These are phyloP conservation scores for Citrus unshiu DNA, from an alignment of 345 rosid species.

Conservation along the genomic window DNA sequence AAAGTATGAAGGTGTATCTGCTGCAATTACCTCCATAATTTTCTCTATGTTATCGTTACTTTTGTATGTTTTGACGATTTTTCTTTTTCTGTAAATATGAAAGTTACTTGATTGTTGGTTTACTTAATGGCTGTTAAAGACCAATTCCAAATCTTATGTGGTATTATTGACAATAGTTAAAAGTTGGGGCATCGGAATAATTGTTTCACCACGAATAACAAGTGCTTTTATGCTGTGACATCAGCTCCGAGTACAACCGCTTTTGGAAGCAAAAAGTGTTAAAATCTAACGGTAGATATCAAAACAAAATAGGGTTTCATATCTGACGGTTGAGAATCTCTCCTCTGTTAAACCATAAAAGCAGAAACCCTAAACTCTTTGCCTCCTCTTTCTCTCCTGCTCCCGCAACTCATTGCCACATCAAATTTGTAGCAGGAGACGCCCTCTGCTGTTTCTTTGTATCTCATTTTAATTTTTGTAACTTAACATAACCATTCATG, in stretches of 20 bases:
- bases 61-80: no score
- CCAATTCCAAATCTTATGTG: neutral
- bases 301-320: conserved; percentile 1
- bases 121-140: neutral
- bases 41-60: no score
- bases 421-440: conserved; percentile 29
- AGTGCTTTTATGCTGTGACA: neutral
- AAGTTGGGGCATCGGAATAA: neutral
- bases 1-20: no score
- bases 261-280: neutral
- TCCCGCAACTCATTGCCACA: conserved; percentile 23
- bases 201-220: neutral
- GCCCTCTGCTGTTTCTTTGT: neutral
- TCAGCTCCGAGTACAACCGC: no score
- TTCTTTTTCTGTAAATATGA: no score
- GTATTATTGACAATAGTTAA: neutral
- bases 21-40: no score
- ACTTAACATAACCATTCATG: conserved; percentile 27
- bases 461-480: no score
- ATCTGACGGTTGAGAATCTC: conserved; percentile 33
- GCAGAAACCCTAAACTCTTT: conserved; percentile 20
- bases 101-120: no score
- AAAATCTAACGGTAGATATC: conserved; percentile 25
- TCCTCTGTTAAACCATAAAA: conserved; percentile 23
- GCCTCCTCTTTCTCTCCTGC: conserved; percentile 33